phyloP scores from a whole-genome alignment of 2,329 filamentous ascomycete genomes.

The Apiospora rasikravindrae region DNA sequence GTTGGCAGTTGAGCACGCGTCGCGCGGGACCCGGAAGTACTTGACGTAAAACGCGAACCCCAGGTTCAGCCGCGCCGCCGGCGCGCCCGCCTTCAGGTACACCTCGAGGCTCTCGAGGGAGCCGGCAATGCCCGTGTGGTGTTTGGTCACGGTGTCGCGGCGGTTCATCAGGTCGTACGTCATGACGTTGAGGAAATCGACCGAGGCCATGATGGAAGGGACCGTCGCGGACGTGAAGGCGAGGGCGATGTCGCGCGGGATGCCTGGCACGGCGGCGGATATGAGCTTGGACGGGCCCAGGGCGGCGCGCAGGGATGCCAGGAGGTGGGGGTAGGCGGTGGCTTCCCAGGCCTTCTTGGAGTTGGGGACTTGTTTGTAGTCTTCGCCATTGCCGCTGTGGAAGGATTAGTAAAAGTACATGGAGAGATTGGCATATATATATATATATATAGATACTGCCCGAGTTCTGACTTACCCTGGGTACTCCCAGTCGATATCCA shows the following conservation, averaged over 20 bases:
- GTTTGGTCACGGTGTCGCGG: slow-evolving; percentile 63
- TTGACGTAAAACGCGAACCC: slow-evolving; percentile 75
- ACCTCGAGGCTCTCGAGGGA: slow-evolving; percentile 59
- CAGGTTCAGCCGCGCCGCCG: slow-evolving; percentile 62
- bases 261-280: slow-evolving; percentile 70
- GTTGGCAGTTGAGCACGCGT: slow-evolving; percentile 49
- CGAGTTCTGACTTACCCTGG: slow-evolving; percentile 31
- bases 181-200: slow-evolving; percentile 76
- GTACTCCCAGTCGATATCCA: slow-evolving; percentile 73
- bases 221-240: slow-evolving; percentile 64
- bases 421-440: neutral
- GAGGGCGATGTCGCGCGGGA: slow-evolving; percentile 65
- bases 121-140: slow-evolving; percentile 62
- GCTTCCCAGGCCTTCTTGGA: slow-evolving; percentile 63
- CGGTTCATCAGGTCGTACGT: slow-evolving; percentile 77
- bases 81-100: slow-evolving; percentile 63
- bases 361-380: slow-evolving; percentile 70
- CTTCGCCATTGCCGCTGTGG: slow-evolving; percentile 67
- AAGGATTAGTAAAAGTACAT: slow-evolving; percentile 25
- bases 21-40: slow-evolving; percentile 61
- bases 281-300: slow-evolving; percentile 65
- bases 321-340: slow-evolving; percentile 63
- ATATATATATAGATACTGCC: too few relatives aligned
- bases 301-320: slow-evolving; percentile 61
- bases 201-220: slow-evolving; percentile 61